These are phyloP conservation scores for Puccinia coronata DNA, from an alignment of 1,284 basidiomycete genomes.

Conservation along the genomic window DNA sequence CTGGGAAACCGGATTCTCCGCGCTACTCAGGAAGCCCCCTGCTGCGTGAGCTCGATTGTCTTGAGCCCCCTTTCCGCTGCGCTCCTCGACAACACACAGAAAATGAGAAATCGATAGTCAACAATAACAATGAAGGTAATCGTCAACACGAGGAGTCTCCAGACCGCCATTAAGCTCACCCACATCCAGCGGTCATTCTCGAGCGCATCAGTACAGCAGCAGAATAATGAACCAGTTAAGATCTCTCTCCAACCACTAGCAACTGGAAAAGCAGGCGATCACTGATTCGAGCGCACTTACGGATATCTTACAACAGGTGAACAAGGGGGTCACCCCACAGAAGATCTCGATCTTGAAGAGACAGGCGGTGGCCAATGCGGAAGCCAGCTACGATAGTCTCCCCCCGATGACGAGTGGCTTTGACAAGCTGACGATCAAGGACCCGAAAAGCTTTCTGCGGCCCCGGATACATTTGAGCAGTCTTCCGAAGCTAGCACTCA, in stretches of 20 bases:
- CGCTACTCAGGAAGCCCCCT: too few relatives aligned
- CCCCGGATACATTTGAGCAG: conserved; percentile 26
- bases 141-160: background rate
- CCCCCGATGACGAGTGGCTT: conserved; percentile 37
- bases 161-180: background rate
- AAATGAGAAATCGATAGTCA: too few relatives aligned
- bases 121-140: background rate
- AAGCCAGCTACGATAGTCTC: conserved; percentile 39
- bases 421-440: conserved; percentile 24
- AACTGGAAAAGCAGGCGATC: background rate
- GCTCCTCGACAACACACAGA: too few relatives aligned
- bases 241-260: background rate
- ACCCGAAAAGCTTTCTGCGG: conserved; percentile 29
- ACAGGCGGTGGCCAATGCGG: conserved; percentile 40
- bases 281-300: background rate
- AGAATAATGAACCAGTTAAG: background rate
- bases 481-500: conserved; percentile 33
- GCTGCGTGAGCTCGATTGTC: too few relatives aligned
- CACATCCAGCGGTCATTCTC: background rate
- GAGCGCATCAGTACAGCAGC: background rate
- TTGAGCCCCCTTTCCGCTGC: too few relatives aligned
- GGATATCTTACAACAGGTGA: background rate
- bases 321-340: background rate
- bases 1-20: too few relatives aligned
- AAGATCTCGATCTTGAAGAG: conserved; percentile 28